Conservation (phyloP, 768 basidiomycete genomes). For the Clathrus columnatus region DNA sequence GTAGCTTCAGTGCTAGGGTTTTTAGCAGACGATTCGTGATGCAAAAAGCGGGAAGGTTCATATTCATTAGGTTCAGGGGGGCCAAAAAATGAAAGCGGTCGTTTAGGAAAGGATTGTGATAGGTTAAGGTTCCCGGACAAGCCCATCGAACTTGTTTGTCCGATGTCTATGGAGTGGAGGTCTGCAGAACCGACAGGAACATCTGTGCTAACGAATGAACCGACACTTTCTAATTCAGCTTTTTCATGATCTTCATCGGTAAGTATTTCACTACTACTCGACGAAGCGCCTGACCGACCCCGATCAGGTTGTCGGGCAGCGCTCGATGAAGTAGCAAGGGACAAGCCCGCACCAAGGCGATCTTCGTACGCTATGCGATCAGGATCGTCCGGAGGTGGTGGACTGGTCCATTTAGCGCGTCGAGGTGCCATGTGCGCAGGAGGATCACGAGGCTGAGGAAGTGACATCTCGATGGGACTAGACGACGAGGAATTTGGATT, state of each 20-base stretch:
- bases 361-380: constrained; percentile 62
- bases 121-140: neutral
- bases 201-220: constrained; percentile 41
- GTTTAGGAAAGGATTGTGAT: neutral
- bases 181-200: neutral
- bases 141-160: neutral
- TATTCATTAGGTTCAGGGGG: neutral
- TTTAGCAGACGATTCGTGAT: no score
- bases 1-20: neutral
- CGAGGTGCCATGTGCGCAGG: constrained; percentile 78
- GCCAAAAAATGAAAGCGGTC: constrained; percentile 9
- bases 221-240: constrained; percentile 63
- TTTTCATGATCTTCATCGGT: constrained; percentile 55
- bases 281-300: constrained; percentile 37
- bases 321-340: constrained; percentile 57
- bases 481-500: neutral
- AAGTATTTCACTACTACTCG: constrained; percentile 49
- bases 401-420: constrained; percentile 77
- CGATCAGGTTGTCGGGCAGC: constrained; percentile 47
- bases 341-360: constrained; percentile 55
- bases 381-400: constrained; percentile 70
- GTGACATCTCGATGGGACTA: neutral
- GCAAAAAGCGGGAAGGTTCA: neutral
- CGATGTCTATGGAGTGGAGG: neutral
- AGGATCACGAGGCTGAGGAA: constrained; percentile 29